phyloP scores from a whole-genome alignment of 2,329 filamentous ascomycete species.

The Fusarium musae region DNA sequence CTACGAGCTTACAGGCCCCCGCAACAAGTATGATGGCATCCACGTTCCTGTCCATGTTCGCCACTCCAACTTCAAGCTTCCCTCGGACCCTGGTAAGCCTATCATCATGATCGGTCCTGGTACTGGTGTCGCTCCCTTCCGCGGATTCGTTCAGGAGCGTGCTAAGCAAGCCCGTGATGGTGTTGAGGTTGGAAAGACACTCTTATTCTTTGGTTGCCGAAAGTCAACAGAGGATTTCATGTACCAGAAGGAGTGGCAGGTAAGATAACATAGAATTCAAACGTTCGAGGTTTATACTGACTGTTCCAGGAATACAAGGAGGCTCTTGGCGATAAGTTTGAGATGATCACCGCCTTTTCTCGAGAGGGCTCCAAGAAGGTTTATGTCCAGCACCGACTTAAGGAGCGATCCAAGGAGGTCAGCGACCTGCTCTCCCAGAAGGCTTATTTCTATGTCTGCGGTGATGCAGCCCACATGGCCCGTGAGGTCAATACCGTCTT shows the following conservation, averaged over 20 bases:
- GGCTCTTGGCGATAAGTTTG: slow-evolving; percentile 86
- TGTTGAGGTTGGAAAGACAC: slow-evolving; percentile 83
- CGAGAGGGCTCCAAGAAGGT: slow-evolving; percentile 88
- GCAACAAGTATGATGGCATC: slow-evolving; percentile 97
- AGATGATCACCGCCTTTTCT: slow-evolving; percentile 95
- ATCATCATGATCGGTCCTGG: slow-evolving; percentile 97
- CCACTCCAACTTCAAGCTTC: slow-evolving; percentile 99
- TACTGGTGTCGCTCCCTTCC: slow-evolving; percentile 96
- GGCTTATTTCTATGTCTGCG: slow-evolving; percentile 97
- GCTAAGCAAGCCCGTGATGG: slow-evolving; percentile 84
- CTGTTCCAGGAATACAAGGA: slow-evolving; percentile 79
- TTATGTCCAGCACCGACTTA: slow-evolving; percentile 93
- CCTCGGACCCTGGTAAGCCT: slow-evolving; percentile 92
- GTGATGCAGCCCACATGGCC: slow-evolving; percentile 97
- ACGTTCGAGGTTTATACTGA: slow-evolving; percentile 2
- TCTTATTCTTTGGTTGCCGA: slow-evolving; percentile 96
- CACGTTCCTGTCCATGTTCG: slow-evolving; percentile 95
- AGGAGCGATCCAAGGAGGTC: slow-evolving; percentile 84
- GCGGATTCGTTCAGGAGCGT: slow-evolving; percentile 93
- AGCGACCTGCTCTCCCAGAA: slow-evolving; percentile 87
- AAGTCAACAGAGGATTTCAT: slow-evolving; percentile 90
- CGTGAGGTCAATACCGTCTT: slow-evolving; percentile 91
- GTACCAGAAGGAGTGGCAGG: slow-evolving; percentile 92
- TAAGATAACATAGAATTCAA: slow-evolving; percentile 60
- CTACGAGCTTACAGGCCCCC: slow-evolving; percentile 87